Conservation (phyloP, 805 yeast genomes). For the Saccharomyces jurei region DNA sequence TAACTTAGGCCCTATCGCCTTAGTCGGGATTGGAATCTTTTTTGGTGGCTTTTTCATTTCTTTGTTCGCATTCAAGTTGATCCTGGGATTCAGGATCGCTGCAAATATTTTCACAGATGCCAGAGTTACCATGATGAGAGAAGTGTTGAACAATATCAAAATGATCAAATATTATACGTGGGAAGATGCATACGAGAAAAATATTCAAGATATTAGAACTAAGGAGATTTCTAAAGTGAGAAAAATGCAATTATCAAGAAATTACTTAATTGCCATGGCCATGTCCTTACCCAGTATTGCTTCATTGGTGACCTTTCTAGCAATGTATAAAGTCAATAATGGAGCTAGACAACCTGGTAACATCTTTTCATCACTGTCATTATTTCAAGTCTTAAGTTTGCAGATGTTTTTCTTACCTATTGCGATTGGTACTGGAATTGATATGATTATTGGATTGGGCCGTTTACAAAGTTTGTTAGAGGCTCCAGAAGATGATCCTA, state of each 20-base stretch:
- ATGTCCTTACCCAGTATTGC: conserved; percentile 61
- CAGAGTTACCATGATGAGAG: conserved; percentile 71
- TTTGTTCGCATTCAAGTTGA: conserved; percentile 39
- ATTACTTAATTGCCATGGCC: conserved; percentile 55
- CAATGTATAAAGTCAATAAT: conserved; percentile 38
- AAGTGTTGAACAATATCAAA: conserved; percentile 68
- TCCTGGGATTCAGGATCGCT: conserved; percentile 48
- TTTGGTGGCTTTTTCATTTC: conserved; percentile 37
- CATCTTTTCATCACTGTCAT: conserved; percentile 61
- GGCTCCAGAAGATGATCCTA: conserved; percentile 33
- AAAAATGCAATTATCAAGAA: conserved; percentile 58
- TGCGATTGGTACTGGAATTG: conserved; percentile 60
- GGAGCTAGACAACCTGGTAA: conserved; percentile 44
- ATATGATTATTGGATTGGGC: conserved; percentile 53
- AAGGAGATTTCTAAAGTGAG: conserved; percentile 56
- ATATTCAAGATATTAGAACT: conserved; percentile 47
- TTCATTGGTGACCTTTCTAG: conserved; percentile 53
- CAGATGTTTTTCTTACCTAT: conserved; percentile 65
- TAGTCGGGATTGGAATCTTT: conserved; percentile 59
- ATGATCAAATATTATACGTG: conserved; percentile 84
- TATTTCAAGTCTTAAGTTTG: conserved; percentile 53
- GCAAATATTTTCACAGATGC: conserved; percentile 63
- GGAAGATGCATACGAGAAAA: conserved; percentile 69
- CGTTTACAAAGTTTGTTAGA: conserved; percentile 50
- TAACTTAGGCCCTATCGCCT: conserved; percentile 63